Conservation (phyloP, 2,329 filamentous ascomycete genomes). For the Juglanconis oblonga region DNA sequence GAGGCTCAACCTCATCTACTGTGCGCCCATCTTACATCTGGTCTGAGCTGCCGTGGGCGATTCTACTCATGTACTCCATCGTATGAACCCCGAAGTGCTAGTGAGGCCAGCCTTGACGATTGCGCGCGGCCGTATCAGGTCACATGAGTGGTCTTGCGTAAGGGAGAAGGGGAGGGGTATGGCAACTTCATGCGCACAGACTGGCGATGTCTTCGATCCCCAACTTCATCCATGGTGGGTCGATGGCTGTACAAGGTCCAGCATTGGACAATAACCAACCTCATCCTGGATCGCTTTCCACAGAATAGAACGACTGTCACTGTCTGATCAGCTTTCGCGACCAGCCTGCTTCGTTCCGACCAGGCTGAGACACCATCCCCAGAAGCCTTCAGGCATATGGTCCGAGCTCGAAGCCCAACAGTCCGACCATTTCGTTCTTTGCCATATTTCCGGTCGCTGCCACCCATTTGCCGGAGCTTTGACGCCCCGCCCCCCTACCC, state of each 20-base stretch:
- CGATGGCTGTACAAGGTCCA: background rate
- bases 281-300: background rate
- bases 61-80: background rate
- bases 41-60: background rate
- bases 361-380: background rate
- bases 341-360: background rate
- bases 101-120: background rate
- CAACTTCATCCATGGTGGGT: background rate
- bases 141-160: background rate
- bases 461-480: too few relatives aligned
- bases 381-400: too few relatives aligned
- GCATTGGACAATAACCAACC: background rate
- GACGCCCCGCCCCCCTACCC: too few relatives aligned
- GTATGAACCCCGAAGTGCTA: background rate
- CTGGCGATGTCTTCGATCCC: background rate
- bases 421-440: too few relatives aligned
- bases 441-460: too few relatives aligned
- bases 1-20: too few relatives aligned
- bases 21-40: background rate
- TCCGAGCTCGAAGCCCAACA: too few relatives aligned
- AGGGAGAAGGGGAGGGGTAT: background rate
- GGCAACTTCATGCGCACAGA: background rate
- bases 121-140: background rate
- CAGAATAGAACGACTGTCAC: background rate
- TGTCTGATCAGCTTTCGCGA: background rate